Base-by-base conservation (phyloP, 768 basidiomycete species). In the Agaricus subrufescens region DNA sequence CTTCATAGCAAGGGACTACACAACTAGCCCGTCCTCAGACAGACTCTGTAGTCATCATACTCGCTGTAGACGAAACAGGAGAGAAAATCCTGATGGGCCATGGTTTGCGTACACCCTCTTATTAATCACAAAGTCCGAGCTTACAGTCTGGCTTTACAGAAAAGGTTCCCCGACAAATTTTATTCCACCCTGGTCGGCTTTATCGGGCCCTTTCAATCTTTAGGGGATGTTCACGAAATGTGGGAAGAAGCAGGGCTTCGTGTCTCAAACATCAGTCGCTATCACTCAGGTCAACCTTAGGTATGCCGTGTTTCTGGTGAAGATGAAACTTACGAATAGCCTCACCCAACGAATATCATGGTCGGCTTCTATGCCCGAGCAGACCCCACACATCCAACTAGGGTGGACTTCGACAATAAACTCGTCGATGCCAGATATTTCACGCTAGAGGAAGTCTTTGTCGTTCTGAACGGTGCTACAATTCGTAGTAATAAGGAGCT, bases 201-300 rank as follows among this genome's bases (percentile, higher is more conserved):
- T 66, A 81, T 95, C 46, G 96, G 98, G 67, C 93, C 94, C 4
- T 94, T 89, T 8, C 96, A 99, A 68, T 84, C 89, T 0, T 88
- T 97, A 60, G 96, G 98, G 66, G 94, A 98, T 30, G 76, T 81
- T 51, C 80, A 96, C 39, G 96, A 98, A 69, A 87, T 96, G 69
- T 92, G 92, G 86, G 96, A 99, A 69, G 96, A 98, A 69, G 91
- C 92, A 2, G 96, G 96, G 3, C 80, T 98, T n/a, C 81, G 78
- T 46, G 91, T 92, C 25, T 87, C 86, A 75, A 79, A 92, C 60
- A 80, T 94, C 19, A 19, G 19, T 26, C 78, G 77, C 61, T 98
- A 96, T 66, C 91, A 94, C 69, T 91, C 89, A 54, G 82, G 77
- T 34, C 91, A 93, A 62, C 92, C 92, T 53, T 94, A 91, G 91